Evolutionary conservation across 148 eudicot species (phyloP).

Genomic region (Heliamphora exappendiculata): DNA sequence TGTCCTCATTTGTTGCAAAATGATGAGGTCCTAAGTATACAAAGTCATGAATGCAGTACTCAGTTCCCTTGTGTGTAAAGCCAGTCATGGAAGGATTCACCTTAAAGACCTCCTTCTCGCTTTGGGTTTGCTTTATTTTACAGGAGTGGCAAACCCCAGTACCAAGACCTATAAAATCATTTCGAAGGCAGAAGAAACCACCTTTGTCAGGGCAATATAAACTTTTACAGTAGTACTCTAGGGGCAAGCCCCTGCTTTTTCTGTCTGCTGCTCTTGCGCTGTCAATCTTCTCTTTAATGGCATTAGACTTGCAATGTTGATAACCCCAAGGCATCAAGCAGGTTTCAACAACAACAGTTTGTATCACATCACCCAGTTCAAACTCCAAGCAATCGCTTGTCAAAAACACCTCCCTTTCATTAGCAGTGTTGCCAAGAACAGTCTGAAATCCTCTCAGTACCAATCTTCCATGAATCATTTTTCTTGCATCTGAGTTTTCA

Average conservation of each 20-base stretch:
- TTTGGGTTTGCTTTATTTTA: constrained; percentile 31
- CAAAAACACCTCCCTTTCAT: constrained; percentile 83
- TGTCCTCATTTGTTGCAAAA: constrained; percentile 47
- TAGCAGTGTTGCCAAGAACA: constrained; percentile 69
- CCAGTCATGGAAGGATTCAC: constrained; percentile 49
- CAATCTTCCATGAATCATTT: constrained; percentile 76
- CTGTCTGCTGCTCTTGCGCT: constrained; percentile 78
- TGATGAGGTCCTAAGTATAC: constrained; percentile 60
- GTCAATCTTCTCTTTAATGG: constrained; percentile 49
- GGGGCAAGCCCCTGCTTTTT: constrained; percentile 64
- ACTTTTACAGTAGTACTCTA: constrained; percentile 80
- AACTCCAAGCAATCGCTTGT: constrained; percentile 71
- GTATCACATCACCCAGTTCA: constrained; percentile 50
- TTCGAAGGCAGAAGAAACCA: constrained; percentile 62
- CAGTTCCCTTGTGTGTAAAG: constrained; percentile 52
- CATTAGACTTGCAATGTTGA: constrained; percentile 64
- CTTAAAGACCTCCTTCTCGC: constrained; percentile 38
- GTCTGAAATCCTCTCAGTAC: constrained; percentile 70
- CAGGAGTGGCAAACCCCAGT: constrained; percentile 69
- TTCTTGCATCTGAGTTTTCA: constrained; percentile 51
- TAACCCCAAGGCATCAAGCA: constrained; percentile 68
- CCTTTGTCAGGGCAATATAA: constrained; percentile 80
- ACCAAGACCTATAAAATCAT: constrained; percentile 55
- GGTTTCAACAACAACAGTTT: constrained; percentile 41
- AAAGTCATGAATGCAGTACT: constrained; percentile 61